Evolutionary conservation across 2,329 filamentous ascomycete species (phyloP), one percentile per base, ranked within the genome.

Genomic region (Aspergillus jensenii): DNA sequence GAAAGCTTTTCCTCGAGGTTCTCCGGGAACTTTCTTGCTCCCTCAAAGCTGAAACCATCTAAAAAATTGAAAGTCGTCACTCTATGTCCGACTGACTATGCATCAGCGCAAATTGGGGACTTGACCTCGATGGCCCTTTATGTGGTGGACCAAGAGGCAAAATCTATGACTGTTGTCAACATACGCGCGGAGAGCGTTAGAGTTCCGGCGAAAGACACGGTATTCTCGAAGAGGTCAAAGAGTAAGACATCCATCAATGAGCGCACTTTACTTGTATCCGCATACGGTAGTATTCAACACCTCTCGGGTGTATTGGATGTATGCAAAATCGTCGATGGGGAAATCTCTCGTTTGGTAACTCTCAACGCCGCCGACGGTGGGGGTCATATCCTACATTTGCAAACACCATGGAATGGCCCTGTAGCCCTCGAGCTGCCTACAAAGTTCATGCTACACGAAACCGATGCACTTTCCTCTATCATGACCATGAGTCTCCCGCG

Each of bases 351-450:
- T 62, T 88, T 93, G 52, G 76, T 92, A 3, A 85, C 90, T 25
- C 76, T 93, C 14, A 89, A 87, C 3, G 84, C 88, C 64, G 84
- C 85, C 23, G 81, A 82, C 51, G 79, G 85, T 62, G 87, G 88
- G 1, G 81, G 82, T 31, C 83, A 85, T 47, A 85, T 89, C 67
- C 74, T 93, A 15, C 90, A 87, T 63, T 77, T 90, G 9, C 89
- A 92, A 71, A 88, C 88, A 6, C 89, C 89, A 0, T 93, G 90
- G 90, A 87, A 87, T 57, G 82, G 83, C 52, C 79, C 89, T 12
- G 85, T 87, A n/a, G 86, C 85, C 44, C 76, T 92, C n/a, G 78
- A 82, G 0, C 74, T 91, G 2, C 87, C 89, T 2, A 65, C 59
- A 6, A 77, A 81, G 27, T 76, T 91, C 19, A 81, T 81, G 59